Evolutionary conservation across 2,329 filamentous ascomycete genomes (phyloP), one percentile per base, ranked within the genome.

Genomic region (Paracoccidioides brasiliensis): DNA sequence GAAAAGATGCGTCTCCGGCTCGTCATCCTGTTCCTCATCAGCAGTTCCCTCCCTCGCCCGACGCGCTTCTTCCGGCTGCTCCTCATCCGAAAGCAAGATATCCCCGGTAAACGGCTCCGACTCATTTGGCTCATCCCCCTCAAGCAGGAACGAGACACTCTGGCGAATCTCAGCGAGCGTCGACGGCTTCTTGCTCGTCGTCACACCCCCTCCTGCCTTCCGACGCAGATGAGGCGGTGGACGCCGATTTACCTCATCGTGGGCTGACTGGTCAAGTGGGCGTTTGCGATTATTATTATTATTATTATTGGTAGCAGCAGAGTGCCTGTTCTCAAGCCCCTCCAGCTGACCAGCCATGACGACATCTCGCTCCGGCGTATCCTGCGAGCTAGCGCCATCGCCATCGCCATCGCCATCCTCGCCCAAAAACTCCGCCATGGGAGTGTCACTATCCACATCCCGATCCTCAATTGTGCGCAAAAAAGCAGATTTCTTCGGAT

Each of bases 401-500:
- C 71, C 46, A 22, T 66, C 57, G 45, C 71, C 71, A 22, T 69
- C 65, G 56, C 84, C 22, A 22, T 22, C 71, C 15, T 68, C 65
- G 56, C 84, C 80, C 7, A 89, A 72, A 63, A 95, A 85, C 61
- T 90, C 86, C 49, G 32, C n/a, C 22, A 40, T 52, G 5, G 32
- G 33, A 69, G 86, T 80, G 55, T 89, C 85, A 57, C 78, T 77
- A 28, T 78, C 76, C n/a, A 63, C 78, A 77, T 84, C 86, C 52
- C 81, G 81, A 66, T 96, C 90, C 64, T 95, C 90, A 53, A 98
- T 87, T 5, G 89, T 89, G 60, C 83, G 84, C 62, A 98, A 78
- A 74, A 98, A 98, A 0, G 93, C 93, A 58, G 86, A 80, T 67
- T 90, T 91, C 67, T 91, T 90, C 2, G 88, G 88, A 64, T 94